Conservation (phyloP, 768 basidiomycete genomes). For the Boletus coccyginus region DNA sequence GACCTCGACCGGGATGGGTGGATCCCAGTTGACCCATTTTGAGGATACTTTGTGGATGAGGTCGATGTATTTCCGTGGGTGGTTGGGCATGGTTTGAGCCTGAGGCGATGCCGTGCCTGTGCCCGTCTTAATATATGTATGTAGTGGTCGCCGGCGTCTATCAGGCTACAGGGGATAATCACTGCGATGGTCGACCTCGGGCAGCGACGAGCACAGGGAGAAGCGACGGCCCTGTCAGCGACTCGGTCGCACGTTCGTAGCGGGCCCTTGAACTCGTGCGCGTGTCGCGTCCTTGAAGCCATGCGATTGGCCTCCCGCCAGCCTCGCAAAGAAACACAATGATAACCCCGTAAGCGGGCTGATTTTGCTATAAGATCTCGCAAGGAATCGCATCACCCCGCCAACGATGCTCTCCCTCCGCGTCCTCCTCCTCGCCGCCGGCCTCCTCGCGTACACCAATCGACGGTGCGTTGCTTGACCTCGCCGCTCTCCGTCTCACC, state of each 20-base stretch:
- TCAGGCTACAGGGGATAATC: no score
- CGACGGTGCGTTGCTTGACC: conserved; percentile 11
- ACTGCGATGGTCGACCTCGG: no score
- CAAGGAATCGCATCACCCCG: not conserved
- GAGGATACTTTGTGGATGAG: conserved; percentile 31
- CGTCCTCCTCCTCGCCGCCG: conserved; percentile 18
- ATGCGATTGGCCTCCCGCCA: not conserved
- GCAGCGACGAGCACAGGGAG: no score
- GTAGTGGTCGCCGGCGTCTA: no score
- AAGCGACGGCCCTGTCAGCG: no score
- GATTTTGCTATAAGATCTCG: conserved; percentile 6
- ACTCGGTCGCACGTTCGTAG: not conserved
- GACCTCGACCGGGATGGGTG: conserved; percentile 32
- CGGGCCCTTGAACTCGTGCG: not conserved
- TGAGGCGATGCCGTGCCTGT: no score
- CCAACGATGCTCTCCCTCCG: conserved; percentile 15
- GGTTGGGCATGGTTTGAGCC: not conserved
- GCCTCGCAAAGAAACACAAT: no score
- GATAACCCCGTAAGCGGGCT: no score
- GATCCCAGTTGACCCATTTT: conserved; percentile 41
- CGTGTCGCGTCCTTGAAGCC: not conserved
- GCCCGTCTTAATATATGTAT: no score
- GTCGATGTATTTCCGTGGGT: conserved; percentile 35
- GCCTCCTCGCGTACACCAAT: conserved; percentile 18
- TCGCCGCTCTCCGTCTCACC: not conserved